Base-by-base conservation (phyloP, 768 basidiomycete species). In the Rhizopogon sp. region DNA sequence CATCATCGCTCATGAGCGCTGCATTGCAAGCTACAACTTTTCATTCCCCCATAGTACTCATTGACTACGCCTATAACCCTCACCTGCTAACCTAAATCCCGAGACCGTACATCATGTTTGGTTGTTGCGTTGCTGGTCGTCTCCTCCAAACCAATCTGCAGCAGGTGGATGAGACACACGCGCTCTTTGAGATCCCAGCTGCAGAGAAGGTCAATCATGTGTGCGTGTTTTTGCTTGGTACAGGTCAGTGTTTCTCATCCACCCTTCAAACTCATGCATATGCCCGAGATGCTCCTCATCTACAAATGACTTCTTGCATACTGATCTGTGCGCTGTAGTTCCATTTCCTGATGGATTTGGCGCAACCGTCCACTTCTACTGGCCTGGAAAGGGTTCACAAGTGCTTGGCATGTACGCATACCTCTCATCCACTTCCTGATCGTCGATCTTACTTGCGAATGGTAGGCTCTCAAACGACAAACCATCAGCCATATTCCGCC, bases 341-440 rank as follows among this genome's bases (percentile, higher is more conserved):
- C 82, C 87, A 2, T 93, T 93, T 61, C 91, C 91, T 5, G 84
- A 88, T 22, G 89, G 90, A 37, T 92, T 84, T 64, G 91, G 85
- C 16, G 88, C 88, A 11, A 84, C 90, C 0, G 90, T 93, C 8
- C 90, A 93, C 64, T 87, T 93, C 65, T 83, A 82, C 66, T 90
- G 85, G 88, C 91, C 90, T 1, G 90, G 88, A 10, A 90, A 83
- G 67, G 92, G 91, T 3, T 93, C 91, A 59, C 91, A 91, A 66
- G 68, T 93, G 28, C 73, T 95, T 8, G 92, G 92, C 64, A 88
- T 90, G 92, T 90, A 61, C 63, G 88, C 72, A 25, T 55, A 28
- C 10, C 28, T 35, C 16, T 22, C n/a, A 39, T 49, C 5, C 29
- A n/a, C 11, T n/a, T 20, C 43, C 17, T 42, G 45, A n/a, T 10